Evolutionary conservation across 163 green algal species (phyloP).

Genomic region (Scenedesmus sp.): DNA sequence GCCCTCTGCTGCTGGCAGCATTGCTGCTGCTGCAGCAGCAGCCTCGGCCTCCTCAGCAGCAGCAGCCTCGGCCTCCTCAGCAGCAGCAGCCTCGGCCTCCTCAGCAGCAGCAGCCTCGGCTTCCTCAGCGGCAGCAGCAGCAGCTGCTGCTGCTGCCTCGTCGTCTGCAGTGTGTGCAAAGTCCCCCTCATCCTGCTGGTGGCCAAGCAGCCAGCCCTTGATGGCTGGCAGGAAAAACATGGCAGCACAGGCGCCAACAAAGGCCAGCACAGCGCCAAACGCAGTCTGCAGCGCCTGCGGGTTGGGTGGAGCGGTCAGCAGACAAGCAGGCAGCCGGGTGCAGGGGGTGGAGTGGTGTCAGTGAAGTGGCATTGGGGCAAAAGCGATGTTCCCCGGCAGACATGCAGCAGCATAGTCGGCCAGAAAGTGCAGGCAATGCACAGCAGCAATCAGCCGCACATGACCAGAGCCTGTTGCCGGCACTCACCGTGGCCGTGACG

Average conservation of each 20-base stretch:
- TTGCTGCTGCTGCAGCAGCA: neutral
- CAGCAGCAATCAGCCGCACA: neutral
- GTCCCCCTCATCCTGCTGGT: neutral
- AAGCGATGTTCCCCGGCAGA: neutral
- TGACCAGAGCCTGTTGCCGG: neutral
- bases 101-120: neutral
- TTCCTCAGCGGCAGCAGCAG: neutral
- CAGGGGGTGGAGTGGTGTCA: neutral
- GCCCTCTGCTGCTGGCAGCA: neutral
- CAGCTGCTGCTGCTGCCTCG: neutral
- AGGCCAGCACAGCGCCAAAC: neutral
- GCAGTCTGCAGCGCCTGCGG: neutral
- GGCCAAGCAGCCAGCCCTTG: neutral
- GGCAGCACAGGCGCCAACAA: neutral
- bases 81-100: too few relatives aligned
- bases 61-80: too few relatives aligned
- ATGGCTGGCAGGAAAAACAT: conserved; percentile 13
- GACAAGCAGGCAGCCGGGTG: neutral
- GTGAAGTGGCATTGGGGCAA: too few relatives aligned
- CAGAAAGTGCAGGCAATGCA: neutral
- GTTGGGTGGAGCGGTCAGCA: neutral
- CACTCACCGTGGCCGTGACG: neutral
- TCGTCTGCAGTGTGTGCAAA: neutral
- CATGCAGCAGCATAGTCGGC: neutral
- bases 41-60: too few relatives aligned